Evolutionary conservation across 1,284 basidiomycete species (phyloP).

Genomic region (Ustilago shanxiensis): DNA sequence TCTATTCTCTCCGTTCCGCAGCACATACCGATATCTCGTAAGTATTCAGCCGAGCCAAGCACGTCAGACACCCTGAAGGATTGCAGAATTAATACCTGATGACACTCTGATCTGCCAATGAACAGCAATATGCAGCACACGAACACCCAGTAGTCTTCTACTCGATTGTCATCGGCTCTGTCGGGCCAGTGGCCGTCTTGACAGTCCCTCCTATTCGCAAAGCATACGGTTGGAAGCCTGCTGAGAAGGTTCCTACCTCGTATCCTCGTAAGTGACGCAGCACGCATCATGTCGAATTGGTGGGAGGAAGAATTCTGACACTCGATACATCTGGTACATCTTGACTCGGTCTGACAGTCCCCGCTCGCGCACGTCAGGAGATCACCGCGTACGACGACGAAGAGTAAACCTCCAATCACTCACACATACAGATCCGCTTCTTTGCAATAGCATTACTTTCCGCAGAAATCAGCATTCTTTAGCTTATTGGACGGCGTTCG

Average conservation of each 20-base stretch:
- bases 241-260: constrained; percentile 82
- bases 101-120: background rate
- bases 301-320: background rate
- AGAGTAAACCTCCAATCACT: constrained; percentile 15
- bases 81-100: background rate
- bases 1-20: constrained; percentile 60
- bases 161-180: constrained; percentile 80
- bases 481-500: too few relatives aligned
- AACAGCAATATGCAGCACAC: constrained; percentile 84
- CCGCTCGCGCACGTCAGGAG: constrained; percentile 58
- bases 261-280: constrained; percentile 78
- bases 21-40: constrained; percentile 65
- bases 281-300: background rate
- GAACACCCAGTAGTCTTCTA: constrained; percentile 93
- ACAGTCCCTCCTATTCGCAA: constrained; percentile 84
- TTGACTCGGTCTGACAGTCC: constrained; percentile 38
- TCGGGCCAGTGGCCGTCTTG: constrained; percentile 79
- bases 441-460: constrained; percentile 8
- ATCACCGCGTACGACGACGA: constrained; percentile 65
- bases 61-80: too few relatives aligned
- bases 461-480: background rate
- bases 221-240: constrained; percentile 78
- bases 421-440: constrained; percentile 17
- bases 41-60: constrained; percentile 13
- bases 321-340: too few relatives aligned